Evolutionary conservation across 768 basidiomycete species (phyloP).

Genomic region (Mycena maculata): DNA sequence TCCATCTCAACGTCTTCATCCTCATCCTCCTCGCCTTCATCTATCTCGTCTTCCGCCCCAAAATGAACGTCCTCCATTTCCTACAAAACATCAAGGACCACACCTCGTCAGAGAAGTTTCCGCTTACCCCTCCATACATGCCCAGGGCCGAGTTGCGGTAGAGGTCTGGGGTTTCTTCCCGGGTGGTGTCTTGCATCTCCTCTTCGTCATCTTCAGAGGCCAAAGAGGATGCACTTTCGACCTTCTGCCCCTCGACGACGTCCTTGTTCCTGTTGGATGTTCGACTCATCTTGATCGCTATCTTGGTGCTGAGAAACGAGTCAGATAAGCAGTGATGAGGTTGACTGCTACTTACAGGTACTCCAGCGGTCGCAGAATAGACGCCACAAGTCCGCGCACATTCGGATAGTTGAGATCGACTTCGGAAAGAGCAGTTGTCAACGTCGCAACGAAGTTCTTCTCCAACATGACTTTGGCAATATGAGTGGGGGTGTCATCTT

Average conservation of each 20-base stretch:
- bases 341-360: slow-evolving; percentile 70
- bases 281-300: slow-evolving; percentile 98
- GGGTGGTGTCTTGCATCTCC: slow-evolving; percentile 63
- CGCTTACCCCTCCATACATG: slow-evolving; percentile 89
- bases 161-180: slow-evolving; percentile 90
- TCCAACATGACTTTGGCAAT: slow-evolving; percentile 98
- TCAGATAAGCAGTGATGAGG: slow-evolving; percentile 24
- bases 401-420: slow-evolving; percentile 97
- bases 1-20: slow-evolving; percentile 92
- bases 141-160: slow-evolving; percentile 97
- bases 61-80: slow-evolving; percentile 89
- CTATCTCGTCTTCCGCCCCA: slow-evolving; percentile 79
- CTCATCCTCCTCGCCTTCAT: slow-evolving; percentile 82
- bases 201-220: slow-evolving; percentile 68
- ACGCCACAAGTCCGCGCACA: slow-evolving; percentile 85
- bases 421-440: slow-evolving; percentile 90
- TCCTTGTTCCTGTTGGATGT: slow-evolving; percentile 76
- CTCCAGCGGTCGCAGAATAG: slow-evolving; percentile 90
- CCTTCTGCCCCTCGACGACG: slow-evolving; percentile 57
- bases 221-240: slow-evolving; percentile 60
- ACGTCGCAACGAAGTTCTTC: slow-evolving; percentile 91
- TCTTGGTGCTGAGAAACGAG: slow-evolving; percentile 74
- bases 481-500: slow-evolving; percentile 86
- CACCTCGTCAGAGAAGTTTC: background rate
- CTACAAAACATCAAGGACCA: slow-evolving; percentile 48